phyloP scores from a whole-genome alignment of 805 yeast genomes.

The Metschnikowia reukaufii region DNA sequence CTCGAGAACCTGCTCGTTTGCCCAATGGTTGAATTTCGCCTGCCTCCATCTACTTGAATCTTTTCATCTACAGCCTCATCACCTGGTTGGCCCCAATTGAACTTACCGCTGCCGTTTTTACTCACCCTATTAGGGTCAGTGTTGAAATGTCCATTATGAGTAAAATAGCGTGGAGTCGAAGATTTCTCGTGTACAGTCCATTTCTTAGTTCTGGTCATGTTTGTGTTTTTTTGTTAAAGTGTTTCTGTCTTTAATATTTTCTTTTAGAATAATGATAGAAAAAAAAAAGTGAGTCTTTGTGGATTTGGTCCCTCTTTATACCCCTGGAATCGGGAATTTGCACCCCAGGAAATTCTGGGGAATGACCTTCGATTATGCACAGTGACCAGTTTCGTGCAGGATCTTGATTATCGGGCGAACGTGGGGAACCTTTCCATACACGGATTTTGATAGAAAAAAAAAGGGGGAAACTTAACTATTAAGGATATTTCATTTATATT shows the following conservation, averaged over 20 bases:
- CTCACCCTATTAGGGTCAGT: slow-evolving; percentile 74
- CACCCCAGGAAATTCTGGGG: background rate
- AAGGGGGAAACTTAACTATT: too few species aligned
- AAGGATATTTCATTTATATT: too few species aligned
- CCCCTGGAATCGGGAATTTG: background rate
- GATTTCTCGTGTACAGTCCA: slow-evolving; percentile 68
- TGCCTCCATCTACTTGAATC: slow-evolving; percentile 31
- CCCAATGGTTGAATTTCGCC: slow-evolving; percentile 42
- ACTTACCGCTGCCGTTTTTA: slow-evolving; percentile 83
- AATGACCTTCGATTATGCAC: slow-evolving; percentile 4
- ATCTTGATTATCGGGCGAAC: background rate
- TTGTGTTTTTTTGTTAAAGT: background rate
- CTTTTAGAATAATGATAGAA: background rate
- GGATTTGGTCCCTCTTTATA: background rate
- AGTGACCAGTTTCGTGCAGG: slow-evolving; percentile 1
- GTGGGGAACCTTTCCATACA: too few species aligned
- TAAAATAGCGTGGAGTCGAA: slow-evolving; percentile 68
- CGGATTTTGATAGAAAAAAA: too few species aligned
- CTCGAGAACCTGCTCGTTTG: slow-evolving; percentile 30
- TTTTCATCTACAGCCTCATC: slow-evolving; percentile 70
- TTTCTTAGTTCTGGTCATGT: slow-evolving; percentile 77
- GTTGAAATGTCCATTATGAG: slow-evolving; percentile 69
- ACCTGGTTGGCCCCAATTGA: slow-evolving; percentile 84
- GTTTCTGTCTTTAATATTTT: background rate
- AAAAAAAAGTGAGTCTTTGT: background rate